Percentiles rank a stretch among this genome's conserved stretches.
These are phyloP conservation scores for Hyaloscypha hepaticicola DNA, from an alignment of 495 filamentous ascomycete species.

Conservation along the genomic window DNA sequence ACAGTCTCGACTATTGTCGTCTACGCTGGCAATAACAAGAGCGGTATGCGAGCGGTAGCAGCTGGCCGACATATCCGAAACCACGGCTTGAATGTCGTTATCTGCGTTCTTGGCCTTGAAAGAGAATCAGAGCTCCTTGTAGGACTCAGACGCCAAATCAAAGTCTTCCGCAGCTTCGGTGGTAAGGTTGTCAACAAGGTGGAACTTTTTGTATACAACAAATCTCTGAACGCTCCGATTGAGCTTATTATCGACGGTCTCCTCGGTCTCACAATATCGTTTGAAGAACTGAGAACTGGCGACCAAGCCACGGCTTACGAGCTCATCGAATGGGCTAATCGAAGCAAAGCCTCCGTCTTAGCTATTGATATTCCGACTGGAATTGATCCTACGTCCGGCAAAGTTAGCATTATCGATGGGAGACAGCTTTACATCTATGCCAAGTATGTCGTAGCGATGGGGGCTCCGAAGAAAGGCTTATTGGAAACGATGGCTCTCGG, in stretches of 20 bases:
- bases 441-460: constrained; percentile 75
- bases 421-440: constrained; percentile 70
- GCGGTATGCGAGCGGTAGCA: constrained; percentile 78
- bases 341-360: constrained; percentile 71
- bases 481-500: constrained; percentile 64
- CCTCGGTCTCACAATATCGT: constrained; percentile 77
- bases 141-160: constrained; percentile 69
- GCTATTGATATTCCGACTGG: constrained; percentile 87
- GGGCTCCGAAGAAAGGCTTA: constrained; percentile 79
- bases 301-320: constrained; percentile 82
- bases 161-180: constrained; percentile 74
- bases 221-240: constrained; percentile 42
- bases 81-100: constrained; percentile 71
- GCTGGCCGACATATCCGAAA: constrained; percentile 85
- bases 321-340: constrained; percentile 84
- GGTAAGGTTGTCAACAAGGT: constrained; percentile 61
- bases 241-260: constrained; percentile 88
- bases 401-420: constrained; percentile 57
- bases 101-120: constrained; percentile 81
- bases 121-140: constrained; percentile 71
- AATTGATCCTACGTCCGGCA: constrained; percentile 75
- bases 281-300: constrained; percentile 77
- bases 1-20: constrained; percentile 69
- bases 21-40: constrained; percentile 84
- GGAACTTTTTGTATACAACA: constrained; percentile 52